Conservation (phyloP, 495 filamentous ascomycete species). For the Monascus purpureus region DNA sequence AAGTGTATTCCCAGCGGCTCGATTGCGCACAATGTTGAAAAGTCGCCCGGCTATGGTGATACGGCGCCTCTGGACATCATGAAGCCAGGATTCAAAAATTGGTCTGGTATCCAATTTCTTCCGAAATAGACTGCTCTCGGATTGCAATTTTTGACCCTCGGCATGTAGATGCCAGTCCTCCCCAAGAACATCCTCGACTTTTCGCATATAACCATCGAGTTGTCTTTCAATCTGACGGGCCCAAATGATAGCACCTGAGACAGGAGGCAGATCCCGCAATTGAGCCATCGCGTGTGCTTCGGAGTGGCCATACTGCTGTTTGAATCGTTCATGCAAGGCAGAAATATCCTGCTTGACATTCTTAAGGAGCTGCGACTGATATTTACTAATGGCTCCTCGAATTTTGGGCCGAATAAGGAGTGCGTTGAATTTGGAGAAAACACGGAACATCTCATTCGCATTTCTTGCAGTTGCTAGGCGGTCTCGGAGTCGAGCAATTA, state of each 20-base stretch:
- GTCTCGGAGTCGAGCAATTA: conserved; percentile 88
- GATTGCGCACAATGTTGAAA: conserved; percentile 77
- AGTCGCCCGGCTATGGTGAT: conserved; percentile 83
- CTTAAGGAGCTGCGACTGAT: conserved; percentile 92
- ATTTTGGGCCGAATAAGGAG: conserved; percentile 97
- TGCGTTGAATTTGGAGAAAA: conserved; percentile 99
- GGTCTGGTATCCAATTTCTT: conserved; percentile 90
- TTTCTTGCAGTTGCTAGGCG: conserved; percentile 88
- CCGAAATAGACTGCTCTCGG: conserved; percentile 77
- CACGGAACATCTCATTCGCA: conserved; percentile 98
- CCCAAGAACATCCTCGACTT: conserved; percentile 89
- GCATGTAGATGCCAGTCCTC: conserved; percentile 86
- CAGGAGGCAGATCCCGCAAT: conserved; percentile 83
- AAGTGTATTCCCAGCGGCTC: conserved; percentile 69
- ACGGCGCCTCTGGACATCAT: conserved; percentile 72
- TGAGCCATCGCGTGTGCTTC: conserved; percentile 97
- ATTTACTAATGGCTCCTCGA: conserved; percentile 90
- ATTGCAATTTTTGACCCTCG: conserved; percentile 86
- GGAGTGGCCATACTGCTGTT: conserved; percentile 94
- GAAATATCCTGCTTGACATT: conserved; percentile 93
- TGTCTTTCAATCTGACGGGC: conserved; percentile 93
- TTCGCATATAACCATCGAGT: conserved; percentile 89
- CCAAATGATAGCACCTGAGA: conserved; percentile 95
- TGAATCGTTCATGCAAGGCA: conserved; percentile 88
- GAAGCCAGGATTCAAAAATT: conserved; percentile 89